phyloP scores from a whole-genome alignment of 495 filamentous ascomycete species.

The Cetradonia linearis region DNA sequence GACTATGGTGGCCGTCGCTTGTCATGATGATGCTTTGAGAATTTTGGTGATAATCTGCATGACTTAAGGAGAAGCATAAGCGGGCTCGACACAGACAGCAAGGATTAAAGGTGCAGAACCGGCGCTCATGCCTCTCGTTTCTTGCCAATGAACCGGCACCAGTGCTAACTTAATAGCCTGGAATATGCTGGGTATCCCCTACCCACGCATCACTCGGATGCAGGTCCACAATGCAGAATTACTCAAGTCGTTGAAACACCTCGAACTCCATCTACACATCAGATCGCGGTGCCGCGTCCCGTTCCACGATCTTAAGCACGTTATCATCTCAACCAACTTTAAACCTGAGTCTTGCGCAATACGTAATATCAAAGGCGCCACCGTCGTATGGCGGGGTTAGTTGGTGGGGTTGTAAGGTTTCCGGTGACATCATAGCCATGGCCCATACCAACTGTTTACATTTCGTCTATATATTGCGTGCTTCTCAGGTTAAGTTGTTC shows the following conservation, averaged over 20 bases:
- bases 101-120: neutral
- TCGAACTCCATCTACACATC: neutral
- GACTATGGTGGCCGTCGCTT: neutral
- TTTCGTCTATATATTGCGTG: slow-evolving; percentile 1
- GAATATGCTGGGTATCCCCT: neutral
- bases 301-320: neutral
- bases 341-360: neutral
- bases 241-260: neutral
- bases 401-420: neutral
- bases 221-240: neutral
- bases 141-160: neutral
- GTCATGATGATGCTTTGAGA: neutral
- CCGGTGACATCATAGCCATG: neutral
- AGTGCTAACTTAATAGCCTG: neutral
- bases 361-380: neutral
- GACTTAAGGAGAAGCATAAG: neutral
- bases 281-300: neutral
- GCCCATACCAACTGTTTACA: neutral
- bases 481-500: neutral
- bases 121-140: neutral
- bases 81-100: neutral
- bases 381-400: slow-evolving; percentile 4
- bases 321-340: neutral
- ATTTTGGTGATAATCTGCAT: neutral
- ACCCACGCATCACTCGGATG: neutral